Evolutionary conservation across 2,329 filamentous ascomycete genomes (phyloP), one percentile per base, ranked within the genome.

Genomic region (Pseudopithomyces maydicus): DNA sequence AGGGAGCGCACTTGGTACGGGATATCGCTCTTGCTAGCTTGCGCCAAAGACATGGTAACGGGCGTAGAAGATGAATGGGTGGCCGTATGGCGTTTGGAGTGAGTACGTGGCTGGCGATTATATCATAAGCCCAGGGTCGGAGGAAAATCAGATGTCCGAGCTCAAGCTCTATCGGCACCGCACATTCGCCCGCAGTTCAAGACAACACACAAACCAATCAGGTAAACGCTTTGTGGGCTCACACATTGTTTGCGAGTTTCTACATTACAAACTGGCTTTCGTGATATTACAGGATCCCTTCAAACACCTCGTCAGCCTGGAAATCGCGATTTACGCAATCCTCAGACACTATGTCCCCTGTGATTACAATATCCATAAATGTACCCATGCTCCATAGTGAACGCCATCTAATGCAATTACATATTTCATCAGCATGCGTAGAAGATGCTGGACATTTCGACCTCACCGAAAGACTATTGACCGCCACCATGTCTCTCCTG

Each of bases 401-500:
- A 44, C 50, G 50, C 42, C 41, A 38, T 36, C 26, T 41, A 41
- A 53, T 53, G 50, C 50, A 53, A 35, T 47, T 32, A 32, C 7
- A 35, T 10, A 22, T 15, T 45, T 32, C 32, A 32, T 23, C 26
- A n/a, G 22, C 19, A 8, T 26, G 44, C 17, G 33, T 4, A 33
- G 7, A 6, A 23, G 10, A 48, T 20, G 14, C 45, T 23, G 22
- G 33, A 20, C 20, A 22, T 7, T 29, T 19, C 33, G 15, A 33
- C 3, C 20, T 20, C 7, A 39, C 14, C 19, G 36, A 20, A 26
- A 35, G 22, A 22, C 56, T 63, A 45, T 48, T 57, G 42, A 11
- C 43, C 41, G 12, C 54, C 51, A n/a, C 71, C 67, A 56, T 75
- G 70, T 66, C 84, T 86, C 68, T 87, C 80, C 63, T 88, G 85